A percentile compares a stretch with the other conserved stretches of the same genome.
Evolutionary conservation across 306 rosid species (phyloP).

Genomic region (Canavalia ensiformis): DNA sequence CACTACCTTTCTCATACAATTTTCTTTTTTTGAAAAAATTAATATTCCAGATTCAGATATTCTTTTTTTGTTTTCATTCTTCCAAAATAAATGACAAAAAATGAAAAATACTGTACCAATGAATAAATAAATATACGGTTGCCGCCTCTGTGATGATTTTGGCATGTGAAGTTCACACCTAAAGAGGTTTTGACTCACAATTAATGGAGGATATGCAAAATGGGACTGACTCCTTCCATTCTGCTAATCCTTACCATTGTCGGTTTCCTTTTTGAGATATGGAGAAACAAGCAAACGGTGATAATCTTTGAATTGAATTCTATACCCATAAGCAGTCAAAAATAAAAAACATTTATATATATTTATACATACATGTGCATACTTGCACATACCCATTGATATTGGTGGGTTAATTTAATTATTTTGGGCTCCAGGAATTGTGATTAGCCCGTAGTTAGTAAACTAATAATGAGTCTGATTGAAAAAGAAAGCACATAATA

Average conservation of each 20-base stretch:
- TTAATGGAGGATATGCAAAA: constrained; percentile 18
- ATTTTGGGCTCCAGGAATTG: constrained; percentile 19
- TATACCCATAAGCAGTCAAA: constrained; percentile 4
- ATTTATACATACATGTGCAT: not conserved
- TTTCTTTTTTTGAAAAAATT: not conserved
- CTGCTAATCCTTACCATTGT: constrained; percentile 26
- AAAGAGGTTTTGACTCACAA: constrained; percentile 21
- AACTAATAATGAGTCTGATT: not conserved
- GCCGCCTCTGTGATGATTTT: constrained; percentile 29
- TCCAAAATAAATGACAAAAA: not conserved
- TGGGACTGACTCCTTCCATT: not conserved
- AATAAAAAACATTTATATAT: not conserved
- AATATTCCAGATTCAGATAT: not conserved
- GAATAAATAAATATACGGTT: not conserved
- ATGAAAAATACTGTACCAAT: not conserved
- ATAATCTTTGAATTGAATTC: constrained; percentile 57
- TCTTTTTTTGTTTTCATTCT: not conserved
- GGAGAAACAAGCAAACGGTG: constrained; percentile 40
- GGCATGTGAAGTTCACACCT: constrained; percentile 36
- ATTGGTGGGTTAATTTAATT: not conserved
- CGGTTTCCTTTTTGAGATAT: constrained; percentile 41
- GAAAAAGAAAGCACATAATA: constrained; percentile 15
- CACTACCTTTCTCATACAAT: not conserved
- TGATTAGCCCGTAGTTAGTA: constrained; percentile 19
- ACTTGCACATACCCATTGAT: not conserved